Conservation (phyloP, 2,329 filamentous ascomycete genomes). For the Monilinia polystroma region DNA sequence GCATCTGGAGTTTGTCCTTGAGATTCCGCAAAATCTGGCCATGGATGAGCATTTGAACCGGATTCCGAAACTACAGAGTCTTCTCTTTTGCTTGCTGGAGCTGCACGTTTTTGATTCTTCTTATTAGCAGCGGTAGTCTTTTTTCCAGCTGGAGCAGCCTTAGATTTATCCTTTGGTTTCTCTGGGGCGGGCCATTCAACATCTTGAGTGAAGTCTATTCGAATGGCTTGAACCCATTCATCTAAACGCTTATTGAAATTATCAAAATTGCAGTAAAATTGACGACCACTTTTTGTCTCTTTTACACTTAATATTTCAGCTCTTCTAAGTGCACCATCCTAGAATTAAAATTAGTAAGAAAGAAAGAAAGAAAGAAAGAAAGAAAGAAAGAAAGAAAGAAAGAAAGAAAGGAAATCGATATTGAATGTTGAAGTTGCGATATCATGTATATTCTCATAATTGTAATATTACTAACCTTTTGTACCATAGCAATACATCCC, state of each 20-base stretch:
- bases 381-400: not conserved
- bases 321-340: slow-evolving; percentile 83
- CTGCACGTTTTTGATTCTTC: slow-evolving; percentile 45
- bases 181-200: slow-evolving; percentile 93
- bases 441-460: not conserved
- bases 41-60: slow-evolving; percentile 36
- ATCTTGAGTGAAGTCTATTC: slow-evolving; percentile 84
- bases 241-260: slow-evolving; percentile 41
- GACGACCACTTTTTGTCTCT: slow-evolving; percentile 78
- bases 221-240: slow-evolving; percentile 82
- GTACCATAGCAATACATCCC: slow-evolving; percentile 42
- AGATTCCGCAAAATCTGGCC: slow-evolving; percentile 38
- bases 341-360: slow-evolving; percentile 24
- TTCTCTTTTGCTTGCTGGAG: slow-evolving; percentile 36
- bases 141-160: slow-evolving; percentile 52
- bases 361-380: not conserved
- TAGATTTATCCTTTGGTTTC: slow-evolving; percentile 75
- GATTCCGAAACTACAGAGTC: slow-evolving; percentile 39
- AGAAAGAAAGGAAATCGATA: not conserved
- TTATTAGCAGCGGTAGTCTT: slow-evolving; percentile 42
- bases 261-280: slow-evolving; percentile 40
- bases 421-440: not conserved
- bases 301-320: slow-evolving; percentile 96
- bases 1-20: slow-evolving; percentile 36
- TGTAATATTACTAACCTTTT: slow-evolving; percentile 36